phyloP scores from a whole-genome alignment of 148 eudicot species.

The Polygonum aviculare region DNA sequence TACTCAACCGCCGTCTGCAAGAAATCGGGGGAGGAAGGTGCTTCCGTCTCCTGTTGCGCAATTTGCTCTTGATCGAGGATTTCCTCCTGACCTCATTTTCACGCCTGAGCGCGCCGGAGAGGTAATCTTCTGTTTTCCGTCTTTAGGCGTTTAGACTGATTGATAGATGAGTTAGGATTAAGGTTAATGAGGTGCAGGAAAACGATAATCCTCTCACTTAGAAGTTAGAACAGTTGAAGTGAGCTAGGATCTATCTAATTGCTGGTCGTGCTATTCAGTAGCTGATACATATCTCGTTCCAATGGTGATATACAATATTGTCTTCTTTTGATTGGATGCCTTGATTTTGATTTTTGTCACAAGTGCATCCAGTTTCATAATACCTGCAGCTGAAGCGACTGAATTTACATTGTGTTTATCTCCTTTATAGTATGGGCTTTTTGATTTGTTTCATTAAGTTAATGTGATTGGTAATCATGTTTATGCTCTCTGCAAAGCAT shows the following conservation, averaged over 20 bases:
- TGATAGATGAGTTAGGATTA: background rate
- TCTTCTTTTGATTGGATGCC: background rate
- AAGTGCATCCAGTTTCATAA: background rate
- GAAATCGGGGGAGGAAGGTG: conserved; percentile 70
- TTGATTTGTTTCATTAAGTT: background rate
- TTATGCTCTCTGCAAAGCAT: background rate
- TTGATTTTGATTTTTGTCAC: background rate
- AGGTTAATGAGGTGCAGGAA: background rate
- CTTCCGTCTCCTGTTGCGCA: conserved; percentile 87
- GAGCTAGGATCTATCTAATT: background rate
- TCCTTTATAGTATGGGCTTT: background rate
- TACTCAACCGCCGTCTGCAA: conserved; percentile 82
- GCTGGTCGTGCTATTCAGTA: background rate
- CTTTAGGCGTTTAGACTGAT: background rate
- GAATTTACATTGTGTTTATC: background rate
- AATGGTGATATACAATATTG: background rate
- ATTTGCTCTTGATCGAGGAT: conserved; percentile 76
- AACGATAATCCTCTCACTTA: too few species aligned
- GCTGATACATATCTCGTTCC: background rate
- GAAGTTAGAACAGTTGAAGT: background rate
- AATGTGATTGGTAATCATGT: background rate
- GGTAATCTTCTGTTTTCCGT: conserved; percentile 29
- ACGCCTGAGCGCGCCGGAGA: conserved; percentile 71
- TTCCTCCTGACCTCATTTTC: conserved; percentile 76
- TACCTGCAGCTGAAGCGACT: background rate